Evolutionary conservation across 495 filamentous ascomycete genomes (phyloP), one percentile per base, ranked within the genome.

Genomic region (Podospora pseudopauciseta): DNA sequence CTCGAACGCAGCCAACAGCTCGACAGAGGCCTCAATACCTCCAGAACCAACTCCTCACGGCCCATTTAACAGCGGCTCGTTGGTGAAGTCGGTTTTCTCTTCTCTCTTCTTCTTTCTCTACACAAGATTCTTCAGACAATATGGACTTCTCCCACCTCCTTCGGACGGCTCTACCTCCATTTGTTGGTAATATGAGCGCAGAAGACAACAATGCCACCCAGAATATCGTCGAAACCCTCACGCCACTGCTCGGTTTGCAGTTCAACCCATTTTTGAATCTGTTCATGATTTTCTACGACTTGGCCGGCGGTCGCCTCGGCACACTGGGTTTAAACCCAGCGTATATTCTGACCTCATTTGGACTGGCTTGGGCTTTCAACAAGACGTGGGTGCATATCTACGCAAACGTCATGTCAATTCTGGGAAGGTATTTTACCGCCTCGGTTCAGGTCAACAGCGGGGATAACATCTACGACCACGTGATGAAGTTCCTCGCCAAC

Each of bases 401-500:
- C 64, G 28, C 58, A 44, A 71, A 68, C 3, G 3, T 78, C 11
- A 67, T 72, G 27, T 39, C 64, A 16, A 49, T 81, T 15, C 49
- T 86, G 65, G 66, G 69, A n/a, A 68, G 75, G 5, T 80, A 87
- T 68, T 82, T 83, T 70, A 87, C 83, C 78, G 81, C 85, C 61
- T 83, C 76, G 49, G 79, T 92, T 65, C 78, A 81, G 53, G 80
- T 91, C 69, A 78, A 80, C 65, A 82, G 80, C 67, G 77, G 78
- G 44, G 88, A 91, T 71, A 84, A 88, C 54, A 86, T 90, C 16
- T 89, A 86, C 75, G 69, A 76, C 13, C 83, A 88, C 66, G 72
- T 89, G 54, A 86, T 91, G 79, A 77, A 81, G 30, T 91, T 87
- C 85, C 80, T 90, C 4, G 83, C 86, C 0, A 72, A 79, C 34